Evolutionary conservation across 495 filamentous ascomycete species (phyloP).

Genomic region (Penicillium ochrochloron): DNA sequence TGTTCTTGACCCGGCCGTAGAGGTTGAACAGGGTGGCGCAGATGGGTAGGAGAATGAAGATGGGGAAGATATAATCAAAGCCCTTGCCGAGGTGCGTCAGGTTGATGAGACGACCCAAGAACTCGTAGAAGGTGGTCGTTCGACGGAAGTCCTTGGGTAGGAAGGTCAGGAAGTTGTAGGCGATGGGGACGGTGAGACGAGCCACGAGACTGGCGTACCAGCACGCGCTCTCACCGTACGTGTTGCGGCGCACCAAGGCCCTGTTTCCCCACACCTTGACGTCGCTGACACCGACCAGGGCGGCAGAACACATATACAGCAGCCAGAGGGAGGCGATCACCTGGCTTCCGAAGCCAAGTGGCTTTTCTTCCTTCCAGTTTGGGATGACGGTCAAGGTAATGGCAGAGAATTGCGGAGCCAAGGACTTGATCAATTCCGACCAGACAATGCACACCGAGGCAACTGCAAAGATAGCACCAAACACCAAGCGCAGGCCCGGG

Average conservation of each 20-base stretch:
- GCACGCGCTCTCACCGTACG: constrained; percentile 86
- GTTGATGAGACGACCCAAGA: constrained; percentile 83
- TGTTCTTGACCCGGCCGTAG: constrained; percentile 77
- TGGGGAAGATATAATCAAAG: constrained; percentile 87
- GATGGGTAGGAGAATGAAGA: constrained; percentile 83
- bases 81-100: constrained; percentile 81
- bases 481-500: constrained; percentile 63
- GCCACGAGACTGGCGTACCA: constrained; percentile 95
- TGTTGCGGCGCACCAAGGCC: constrained; percentile 86
- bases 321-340: constrained; percentile 85
- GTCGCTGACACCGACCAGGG: constrained; percentile 81
- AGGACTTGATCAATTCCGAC: constrained; percentile 85
- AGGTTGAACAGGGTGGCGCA: constrained; percentile 82
- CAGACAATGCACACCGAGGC: constrained; percentile 85
- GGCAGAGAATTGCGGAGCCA: constrained; percentile 75
- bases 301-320: constrained; percentile 87
- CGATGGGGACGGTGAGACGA: constrained; percentile 84
- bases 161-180: constrained; percentile 95
- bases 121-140: constrained; percentile 79
- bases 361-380: constrained; percentile 66
- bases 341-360: constrained; percentile 83
- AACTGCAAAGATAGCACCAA: constrained; percentile 67
- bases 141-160: constrained; percentile 67
- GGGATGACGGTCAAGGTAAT: constrained; percentile 86
- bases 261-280: constrained; percentile 95